Evolutionary conservation across 352 stramenopile species (phyloP), one percentile per base, ranked within the genome.

Genomic region (Vaucheria bursata): DNA sequence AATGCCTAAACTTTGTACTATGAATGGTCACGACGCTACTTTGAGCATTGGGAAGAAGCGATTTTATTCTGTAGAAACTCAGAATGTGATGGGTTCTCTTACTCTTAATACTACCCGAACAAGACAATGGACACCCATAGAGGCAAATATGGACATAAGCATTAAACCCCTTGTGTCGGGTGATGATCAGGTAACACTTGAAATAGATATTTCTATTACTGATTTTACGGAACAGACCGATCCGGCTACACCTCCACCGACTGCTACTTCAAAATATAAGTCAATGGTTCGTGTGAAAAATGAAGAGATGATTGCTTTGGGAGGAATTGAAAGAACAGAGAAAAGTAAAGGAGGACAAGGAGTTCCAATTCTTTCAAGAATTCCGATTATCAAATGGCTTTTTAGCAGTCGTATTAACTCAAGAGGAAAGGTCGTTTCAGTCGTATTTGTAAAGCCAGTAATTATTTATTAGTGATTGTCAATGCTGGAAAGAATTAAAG

Each of bases 321-420:
- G 45, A 25, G 45, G 45, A 18, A 59, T 59, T 25, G 45, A 59
- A 25, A 18, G 45, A 59, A 59, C 18, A 18, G 45, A 59, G 25
- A 59, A 59, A 59, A 59, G 45, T 25, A 25, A 59, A 25, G 25
- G 18, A 18, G 45, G 45, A 59, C 18, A 25, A 18, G 45, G 45
- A 18, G 45, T 59, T 59, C 45, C 45, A 59, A 18, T 59, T 59
- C 25, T 59, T 18, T 59, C 45, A 59, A 59, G 45, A 59, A 59
- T 59, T 18, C 45, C 45, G 45, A 25, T 59, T 59, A 59, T 59
- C 45, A 59, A 59, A 59, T 59, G 45, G 45, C 25, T 59, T 59
- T 59, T 59, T 59, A 59, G 45, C 45, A 59, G 45, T 25, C 45
- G 45, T 18, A 59, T 25, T 18, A 18, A 25, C 25, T 18, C 45